Evolutionary conservation across 106 monocot species (phyloP), one percentile per base, ranked within the genome.

Genomic region (Cymbidium sinense): DNA sequence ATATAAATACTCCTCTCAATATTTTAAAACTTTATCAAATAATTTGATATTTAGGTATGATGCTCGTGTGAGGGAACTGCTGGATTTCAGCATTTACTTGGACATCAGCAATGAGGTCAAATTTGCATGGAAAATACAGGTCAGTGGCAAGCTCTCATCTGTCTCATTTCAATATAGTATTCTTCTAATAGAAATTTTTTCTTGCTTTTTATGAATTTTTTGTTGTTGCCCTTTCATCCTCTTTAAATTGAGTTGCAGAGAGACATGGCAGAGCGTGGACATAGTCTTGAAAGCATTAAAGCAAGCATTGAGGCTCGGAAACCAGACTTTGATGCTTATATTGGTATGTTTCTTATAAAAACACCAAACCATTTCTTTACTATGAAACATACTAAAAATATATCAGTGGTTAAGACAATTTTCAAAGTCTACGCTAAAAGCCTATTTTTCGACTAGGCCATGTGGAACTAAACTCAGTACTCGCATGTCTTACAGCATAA

Each of bases 121-220:
- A 34, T 98, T 98, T 80, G 98, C 98, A 69, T 98, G 98, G 94
- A 98, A 98, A 76, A 98, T 98, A 83, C 98, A 98, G 94, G 98
- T 92, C 9, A 5, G 34, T 33, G 3, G 34, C 17, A 34, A 33
- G 15, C 31, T 69, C 69, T 17, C 17, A 47, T 47, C 2, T 47
- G 47, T 13, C 47, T 13, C 47, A 47, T 47, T 47, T 41, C 41
- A 41, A 41, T 41, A 41, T 13, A 47, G 47, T 47, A 12, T 13
- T 47, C 47, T 47, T 13, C 47, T 15, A n/a, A 47, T 47, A 47
- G 2, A 11, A 47, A 39, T 39, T 39, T 12, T 47, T 47, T n/a
- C n/a, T n/a, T 47, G 13, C 0, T 13, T 47, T 47, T 47, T 13
- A 1, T 2, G 13, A 17, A 4, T 2, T 7, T 11, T 23, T 39